Evolutionary conservation across 768 basidiomycete species (phyloP), one percentile per base, ranked within the genome.

Genomic region (Suillus decipiens): DNA sequence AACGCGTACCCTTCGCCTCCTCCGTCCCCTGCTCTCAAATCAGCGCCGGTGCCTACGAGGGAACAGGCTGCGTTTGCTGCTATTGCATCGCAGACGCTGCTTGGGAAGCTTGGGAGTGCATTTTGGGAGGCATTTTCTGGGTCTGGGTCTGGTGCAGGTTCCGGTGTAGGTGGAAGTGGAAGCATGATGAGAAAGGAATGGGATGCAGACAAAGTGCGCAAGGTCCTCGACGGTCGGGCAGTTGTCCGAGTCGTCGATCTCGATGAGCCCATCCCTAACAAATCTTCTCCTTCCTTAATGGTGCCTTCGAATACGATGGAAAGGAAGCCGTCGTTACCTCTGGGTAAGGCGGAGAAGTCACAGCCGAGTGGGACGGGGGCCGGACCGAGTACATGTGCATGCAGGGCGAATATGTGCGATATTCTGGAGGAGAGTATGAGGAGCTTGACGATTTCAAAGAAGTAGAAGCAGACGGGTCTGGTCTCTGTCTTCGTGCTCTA

Each of bases 111-210:
- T 37, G 88, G 90, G 5, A 73, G 79, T 24, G 91, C 93, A 50
- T 95, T 95, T 78, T 92, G 93, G 90, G 92, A 93, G 66, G 94
- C 94, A 17, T 95, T 95, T 76, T 82, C 88, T n/a, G 88, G 87
- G 3, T 67, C 73, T 6, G 61, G 68, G 8, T 11, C 63, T 14
- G 31, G 8, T 17, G 43, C 43, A 12, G 43, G 45, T 24, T 47
- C 42, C 0, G 48, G 48, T 50, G 14, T 24, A 19, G 36, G 54
- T 57, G 56, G 17, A 19, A 41, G 24, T 31, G 39, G 24, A 41
- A 28, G 37, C 36, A 48, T 1, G 53, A 61, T 69, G 54, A 7
- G 71, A 47, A 78, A 75, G 60, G 67, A 77, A 31, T 83, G 79
- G 84, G 91, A 94, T 71, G 82, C 86, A 64, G 91, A 93, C 61